Base-by-base conservation (phyloP, 805 yeast species). In the Ogataea haglerorum region DNA sequence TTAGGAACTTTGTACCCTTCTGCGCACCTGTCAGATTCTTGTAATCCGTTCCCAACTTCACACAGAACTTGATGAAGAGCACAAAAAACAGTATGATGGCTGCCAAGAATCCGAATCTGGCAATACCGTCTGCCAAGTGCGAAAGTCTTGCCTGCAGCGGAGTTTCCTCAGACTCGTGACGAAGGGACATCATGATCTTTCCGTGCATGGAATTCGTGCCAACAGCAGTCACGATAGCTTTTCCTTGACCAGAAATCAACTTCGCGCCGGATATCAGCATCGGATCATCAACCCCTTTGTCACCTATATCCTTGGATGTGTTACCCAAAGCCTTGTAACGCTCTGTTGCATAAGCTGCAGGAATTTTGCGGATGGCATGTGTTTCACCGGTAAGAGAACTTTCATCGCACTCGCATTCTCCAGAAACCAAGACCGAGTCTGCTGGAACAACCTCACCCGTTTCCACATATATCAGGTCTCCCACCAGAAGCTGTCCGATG, bases 401-500 rank as follows among this genome's bases (percentile, higher is more conserved):
- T 67, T 93, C 99, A 60, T 93, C 99, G 60, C 91, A 83, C 52
- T 87, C 91, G 46, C 93, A 74, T 31, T 73, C 76, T 6, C 97
- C 96, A 8, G 68, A 60, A 9, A 89, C 67, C 45, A 91, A 61
- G 4, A 93, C 68, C 23, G 86, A 80, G 63, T 93, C 99, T 1
- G 91, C 93, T 0, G 98, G 95, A 2, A 91, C 68, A 40, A 93
- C 80, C 56, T 93, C 99, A 47, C 99, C 99, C 2, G 98, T 95
- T 61, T 89, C 95, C 33, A 93, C 65, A 35, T 71, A 68, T 17
- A 91, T 65, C 4, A 93, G 51, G 58, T 93, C 99, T 30, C 99
- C 99, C 16, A 86, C 97, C 24, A 83, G 53, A 36, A 95, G 63
- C 45, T 86, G 86, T 54, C 75, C 80, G 39, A 91, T 80, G 3